Conservation (phyloP, 2,329 filamentous ascomycete species). For the Diaporthe vaccinii region DNA sequence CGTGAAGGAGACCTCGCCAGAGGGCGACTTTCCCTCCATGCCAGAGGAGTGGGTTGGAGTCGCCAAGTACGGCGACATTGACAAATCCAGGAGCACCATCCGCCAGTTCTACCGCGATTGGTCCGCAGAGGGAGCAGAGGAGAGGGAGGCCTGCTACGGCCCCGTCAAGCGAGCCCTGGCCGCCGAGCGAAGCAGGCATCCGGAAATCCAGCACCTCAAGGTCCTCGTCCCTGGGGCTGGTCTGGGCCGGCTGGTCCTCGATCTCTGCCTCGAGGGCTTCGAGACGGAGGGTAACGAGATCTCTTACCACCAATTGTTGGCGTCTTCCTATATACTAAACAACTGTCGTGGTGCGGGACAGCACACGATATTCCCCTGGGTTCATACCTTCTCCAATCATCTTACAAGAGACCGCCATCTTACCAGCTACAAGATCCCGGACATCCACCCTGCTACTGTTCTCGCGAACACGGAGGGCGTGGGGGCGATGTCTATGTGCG, state of each 20-base stretch:
- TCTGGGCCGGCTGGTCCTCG: slow-evolving; percentile 89
- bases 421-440: slow-evolving; percentile 79
- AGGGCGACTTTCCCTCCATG: slow-evolving; percentile 59
- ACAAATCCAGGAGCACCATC: slow-evolving; percentile 93
- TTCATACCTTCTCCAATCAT: slow-evolving; percentile 91
- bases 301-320: slow-evolving; percentile 95
- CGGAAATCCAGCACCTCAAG: slow-evolving; percentile 57
- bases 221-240: slow-evolving; percentile 93
- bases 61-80: slow-evolving; percentile 81
- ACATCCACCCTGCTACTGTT: slow-evolving; percentile 77
- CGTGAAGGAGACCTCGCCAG: slow-evolving; percentile 52
- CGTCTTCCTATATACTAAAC: slow-evolving; percentile 83
- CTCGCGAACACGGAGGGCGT: slow-evolving; percentile 55
- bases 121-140: slow-evolving; percentile 81
- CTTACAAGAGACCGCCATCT: slow-evolving; percentile 80
- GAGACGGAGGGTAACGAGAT: slow-evolving; percentile 92
- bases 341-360: slow-evolving; percentile 70
- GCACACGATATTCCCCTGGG: slow-evolving; percentile 87
- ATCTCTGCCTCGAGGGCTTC: slow-evolving; percentile 81
- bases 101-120: slow-evolving; percentile 97
- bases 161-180: slow-evolving; percentile 78
- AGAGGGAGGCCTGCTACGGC: slow-evolving; percentile 82
- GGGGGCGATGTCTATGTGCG: slow-evolving; percentile 91
- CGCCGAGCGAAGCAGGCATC: slow-evolving; percentile 55
- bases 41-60: slow-evolving; percentile 77